These are phyloP conservation scores for Colletotrichum kahawae DNA, from an alignment of 2,329 filamentous ascomycete species.

Conservation along the genomic window DNA sequence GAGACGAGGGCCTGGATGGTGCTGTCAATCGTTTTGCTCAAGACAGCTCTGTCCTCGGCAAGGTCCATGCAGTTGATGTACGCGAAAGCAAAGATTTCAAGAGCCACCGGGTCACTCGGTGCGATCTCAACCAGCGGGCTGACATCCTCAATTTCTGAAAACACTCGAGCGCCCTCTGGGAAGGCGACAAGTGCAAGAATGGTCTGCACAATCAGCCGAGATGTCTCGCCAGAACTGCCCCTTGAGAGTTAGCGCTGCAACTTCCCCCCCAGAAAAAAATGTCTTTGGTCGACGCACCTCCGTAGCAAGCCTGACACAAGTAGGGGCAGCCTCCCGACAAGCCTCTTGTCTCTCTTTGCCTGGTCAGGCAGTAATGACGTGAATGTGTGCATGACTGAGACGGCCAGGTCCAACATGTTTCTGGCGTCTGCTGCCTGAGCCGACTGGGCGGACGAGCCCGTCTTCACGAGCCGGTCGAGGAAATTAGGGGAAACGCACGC, in stretches of 20 bases:
- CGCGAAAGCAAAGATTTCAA: constrained; percentile 61
- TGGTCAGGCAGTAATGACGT: constrained; percentile 58
- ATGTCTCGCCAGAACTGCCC: constrained; percentile 58
- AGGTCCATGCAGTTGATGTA: constrained; percentile 56
- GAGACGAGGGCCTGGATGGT: constrained; percentile 54
- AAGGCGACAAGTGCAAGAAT: constrained; percentile 61
- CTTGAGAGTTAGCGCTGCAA: not conserved
- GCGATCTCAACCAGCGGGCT: constrained; percentile 62
- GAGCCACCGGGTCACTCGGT: constrained; percentile 54
- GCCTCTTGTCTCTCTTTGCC: constrained; percentile 46
- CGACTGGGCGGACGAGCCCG: constrained; percentile 44
- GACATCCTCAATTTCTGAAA: constrained; percentile 56
- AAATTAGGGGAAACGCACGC: constrained; percentile 65
- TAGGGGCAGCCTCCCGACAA: constrained; percentile 57
- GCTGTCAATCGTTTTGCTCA: constrained; percentile 48
- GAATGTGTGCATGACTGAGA: constrained; percentile 69
- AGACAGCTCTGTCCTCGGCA: constrained; percentile 30
- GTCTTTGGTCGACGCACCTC: constrained; percentile 44
- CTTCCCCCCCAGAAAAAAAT: not conserved
- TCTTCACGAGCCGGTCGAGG: constrained; percentile 65
- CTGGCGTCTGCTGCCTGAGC: constrained; percentile 48
- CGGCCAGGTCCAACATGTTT: constrained; percentile 68
- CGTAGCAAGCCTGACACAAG: constrained; percentile 58
- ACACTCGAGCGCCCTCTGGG: constrained; percentile 51
- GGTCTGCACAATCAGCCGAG: constrained; percentile 58